phyloP scores from a whole-genome alignment of 1,284 basidiomycete species.

The Prillingera fragicola region DNA sequence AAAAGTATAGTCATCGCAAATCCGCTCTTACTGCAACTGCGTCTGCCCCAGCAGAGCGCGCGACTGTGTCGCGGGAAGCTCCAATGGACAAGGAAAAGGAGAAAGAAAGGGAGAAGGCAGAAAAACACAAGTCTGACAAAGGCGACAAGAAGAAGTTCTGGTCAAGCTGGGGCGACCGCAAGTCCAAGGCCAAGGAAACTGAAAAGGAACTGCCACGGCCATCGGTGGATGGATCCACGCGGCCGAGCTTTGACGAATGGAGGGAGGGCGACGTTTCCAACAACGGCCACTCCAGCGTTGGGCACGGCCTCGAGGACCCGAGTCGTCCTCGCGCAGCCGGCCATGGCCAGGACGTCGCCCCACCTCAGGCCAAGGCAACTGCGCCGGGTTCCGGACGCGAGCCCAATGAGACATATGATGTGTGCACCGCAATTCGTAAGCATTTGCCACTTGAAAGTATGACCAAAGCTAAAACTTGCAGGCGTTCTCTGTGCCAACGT shows the following conservation, averaged over 20 bases:
- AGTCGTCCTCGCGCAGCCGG: slow-evolving; percentile 18
- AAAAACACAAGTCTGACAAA: slow-evolving; percentile 10
- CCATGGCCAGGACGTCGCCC: neutral
- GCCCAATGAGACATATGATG: slow-evolving; percentile 21
- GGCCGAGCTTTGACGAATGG: slow-evolving; percentile 19
- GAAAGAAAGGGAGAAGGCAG: slow-evolving; percentile 9
- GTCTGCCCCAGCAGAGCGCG: neutral
- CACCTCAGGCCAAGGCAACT: neutral
- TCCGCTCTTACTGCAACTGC: neutral
- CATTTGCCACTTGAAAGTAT: slow-evolving; percentile 1
- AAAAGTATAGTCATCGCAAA: slow-evolving; percentile 1
- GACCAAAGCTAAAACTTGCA: slow-evolving; percentile 2
- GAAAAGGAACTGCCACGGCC: neutral
- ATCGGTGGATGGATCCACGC: slow-evolving; percentile 5
- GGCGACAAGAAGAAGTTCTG: slow-evolving; percentile 15
- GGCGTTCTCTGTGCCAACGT: slow-evolving; percentile 30
- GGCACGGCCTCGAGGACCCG: slow-evolving; percentile 16
- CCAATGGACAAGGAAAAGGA: slow-evolving; percentile 1
- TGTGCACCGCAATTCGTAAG: slow-evolving; percentile 37
- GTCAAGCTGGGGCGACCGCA: slow-evolving; percentile 7
- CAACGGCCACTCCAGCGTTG: slow-evolving; percentile 16
- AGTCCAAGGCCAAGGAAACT: slow-evolving; percentile 10
- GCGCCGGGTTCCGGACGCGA: slow-evolving; percentile 5
- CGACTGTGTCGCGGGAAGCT: slow-evolving; percentile 1
- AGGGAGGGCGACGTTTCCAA: slow-evolving; percentile 11